phyloP scores from a whole-genome alignment of 495 filamentous ascomycete genomes.

The Aspergillus biplanus region DNA sequence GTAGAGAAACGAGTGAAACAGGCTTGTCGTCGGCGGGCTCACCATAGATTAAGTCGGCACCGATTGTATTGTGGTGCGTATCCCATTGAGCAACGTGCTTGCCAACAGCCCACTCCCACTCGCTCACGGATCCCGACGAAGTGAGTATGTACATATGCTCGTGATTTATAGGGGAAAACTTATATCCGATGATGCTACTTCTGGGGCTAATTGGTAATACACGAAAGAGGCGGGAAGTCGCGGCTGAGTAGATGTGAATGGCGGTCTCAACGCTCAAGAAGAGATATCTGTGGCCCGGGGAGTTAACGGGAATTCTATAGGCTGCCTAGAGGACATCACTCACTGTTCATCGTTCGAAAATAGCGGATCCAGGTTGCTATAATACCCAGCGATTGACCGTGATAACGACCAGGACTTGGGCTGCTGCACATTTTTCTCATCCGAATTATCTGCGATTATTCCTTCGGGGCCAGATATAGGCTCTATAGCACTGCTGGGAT shows the following conservation, averaged over 20 bases:
- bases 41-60: conserved; percentile 27
- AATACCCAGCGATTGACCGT: conserved; percentile 38
- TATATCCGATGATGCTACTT: conserved; percentile 53
- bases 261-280: conserved; percentile 65
- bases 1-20: conserved; percentile 23
- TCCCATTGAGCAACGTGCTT: conserved; percentile 53
- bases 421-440: conserved; percentile 4
- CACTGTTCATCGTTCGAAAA: conserved; percentile 84
- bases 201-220: conserved; percentile 47
- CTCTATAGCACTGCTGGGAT: neutral
- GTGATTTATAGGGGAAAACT: conserved; percentile 59
- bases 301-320: conserved; percentile 26
- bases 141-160: conserved; percentile 73
- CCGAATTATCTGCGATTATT: neutral
- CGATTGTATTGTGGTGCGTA: conserved; percentile 28
- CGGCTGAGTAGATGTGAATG: conserved; percentile 79
- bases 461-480: neutral
- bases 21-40: conserved; percentile 11
- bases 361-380: conserved; percentile 69
- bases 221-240: conserved; percentile 77
- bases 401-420: conserved; percentile 39
- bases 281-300: conserved; percentile 57
- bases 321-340: conserved; percentile 27
- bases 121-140: conserved; percentile 63
- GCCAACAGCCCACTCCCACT: conserved; percentile 77